Evolutionary conservation across 345 rosid genomes (phyloP), one percentile per base, ranked within the genome.

Genomic region (Eucalyptus cloeziana): DNA sequence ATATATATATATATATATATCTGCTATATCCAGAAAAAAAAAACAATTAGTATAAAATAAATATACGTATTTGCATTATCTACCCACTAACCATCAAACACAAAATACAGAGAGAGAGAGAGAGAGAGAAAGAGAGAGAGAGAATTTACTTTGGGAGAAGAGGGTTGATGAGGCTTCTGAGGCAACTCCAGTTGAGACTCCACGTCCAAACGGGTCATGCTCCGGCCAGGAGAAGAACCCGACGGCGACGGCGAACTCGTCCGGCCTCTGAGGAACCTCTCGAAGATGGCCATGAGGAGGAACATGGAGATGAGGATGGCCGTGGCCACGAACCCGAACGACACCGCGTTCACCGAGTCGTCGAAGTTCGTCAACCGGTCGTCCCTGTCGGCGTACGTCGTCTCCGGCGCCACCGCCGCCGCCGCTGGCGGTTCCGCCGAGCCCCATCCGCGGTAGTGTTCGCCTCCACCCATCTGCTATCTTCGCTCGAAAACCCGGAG

Each of bases 321-420:
- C 22, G 98, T 97, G 24, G 97, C 98, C 40, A 95, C 96, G 89
- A 97, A 95, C 52, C 98, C 96, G 88, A 97, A 96, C 17, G 99
- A 95, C 87, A 97, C 96, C 21, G 99, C 98, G 91, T 95, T 95
- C 45, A 97, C 96, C 24, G 99, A 94, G 94, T 93, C 95, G 90
- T 94, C 97, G 86, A 94, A 93, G 91, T 87, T 92, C 56, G 92
- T 93, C 96, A 94, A 95, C 60, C 93, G 96, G 49, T 92, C 98
- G 12, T 92, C 96, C 87, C 90, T 93, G 21, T 90, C 92, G 24
- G 88, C 47, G 67, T 67, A 89, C 49, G 30, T 88, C 64, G 44
- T 49, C 87, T 90, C 88, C 31, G 91, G 90, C 44, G 90, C 92
- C n/a, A 14, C 56, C 69, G 85, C 90, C 49, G 92, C 83, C 69